phyloP scores from a whole-genome alignment of 108 stramenopile genomes.

The Aureococcus anophagefferens region DNA sequence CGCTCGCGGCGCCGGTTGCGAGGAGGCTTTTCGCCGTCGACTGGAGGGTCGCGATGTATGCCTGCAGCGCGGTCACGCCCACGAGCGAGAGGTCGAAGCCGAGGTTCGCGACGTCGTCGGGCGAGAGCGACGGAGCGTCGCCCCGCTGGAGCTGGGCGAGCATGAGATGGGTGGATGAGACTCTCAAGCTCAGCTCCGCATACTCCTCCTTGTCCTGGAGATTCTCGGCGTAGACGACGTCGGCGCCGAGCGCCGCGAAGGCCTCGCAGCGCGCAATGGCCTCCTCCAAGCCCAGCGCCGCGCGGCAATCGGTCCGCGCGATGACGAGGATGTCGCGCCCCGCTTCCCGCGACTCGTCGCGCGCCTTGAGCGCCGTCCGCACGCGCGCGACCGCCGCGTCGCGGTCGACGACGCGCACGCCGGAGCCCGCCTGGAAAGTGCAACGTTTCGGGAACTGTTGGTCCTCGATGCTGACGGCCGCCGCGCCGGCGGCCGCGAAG shows the following conservation, averaged over 20 bases:
- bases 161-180: slow-evolving; percentile 31
- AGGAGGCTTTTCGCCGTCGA: slow-evolving; percentile 18
- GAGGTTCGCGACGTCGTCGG: slow-evolving; percentile 31
- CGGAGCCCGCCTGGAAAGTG: slow-evolving; percentile 33
- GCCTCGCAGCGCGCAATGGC: slow-evolving; percentile 40
- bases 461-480: slow-evolving; percentile 54
- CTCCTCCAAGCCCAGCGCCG: slow-evolving; percentile 45
- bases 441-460: slow-evolving; percentile 51
- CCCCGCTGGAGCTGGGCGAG: slow-evolving; percentile 45
- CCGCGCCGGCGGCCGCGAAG: slow-evolving; percentile 37
- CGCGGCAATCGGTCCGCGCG: slow-evolving; percentile 47
- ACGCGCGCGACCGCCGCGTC: slow-evolving; percentile 32
- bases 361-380: slow-evolving; percentile 32
- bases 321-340: slow-evolving; percentile 34
- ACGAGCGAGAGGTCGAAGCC: slow-evolving; percentile 47
- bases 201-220: slow-evolving; percentile 44
- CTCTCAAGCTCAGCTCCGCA: slow-evolving; percentile 20
- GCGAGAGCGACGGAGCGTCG: slow-evolving; percentile 23
- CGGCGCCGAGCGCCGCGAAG: slow-evolving; percentile 49
- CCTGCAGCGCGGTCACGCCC: slow-evolving; percentile 50
- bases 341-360: slow-evolving; percentile 21
- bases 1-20: slow-evolving; percentile 8
- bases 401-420: slow-evolving; percentile 26
- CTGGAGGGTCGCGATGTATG: slow-evolving; percentile 27
- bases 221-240: slow-evolving; percentile 48